Evolutionary conservation across 225 moss, liverwort and hornwort genomes (phyloP).

Genomic region (Thuidium tamariscinum): DNA sequence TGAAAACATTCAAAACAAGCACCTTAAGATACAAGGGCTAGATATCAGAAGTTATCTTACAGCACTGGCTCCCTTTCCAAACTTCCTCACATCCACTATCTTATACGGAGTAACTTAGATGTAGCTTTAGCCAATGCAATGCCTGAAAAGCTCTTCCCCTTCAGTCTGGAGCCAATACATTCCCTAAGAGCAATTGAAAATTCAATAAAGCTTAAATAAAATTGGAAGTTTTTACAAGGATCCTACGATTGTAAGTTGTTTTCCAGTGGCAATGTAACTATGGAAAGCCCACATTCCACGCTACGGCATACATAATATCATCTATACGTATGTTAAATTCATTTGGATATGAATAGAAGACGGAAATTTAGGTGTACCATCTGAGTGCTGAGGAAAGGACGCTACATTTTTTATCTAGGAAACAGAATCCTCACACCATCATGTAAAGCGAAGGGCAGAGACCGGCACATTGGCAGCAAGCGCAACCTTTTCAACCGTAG

Average conservation of each 20-base stretch:
- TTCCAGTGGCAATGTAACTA: neutral
- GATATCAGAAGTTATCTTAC: neutral
- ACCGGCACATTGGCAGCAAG: slow-evolving; percentile 41
- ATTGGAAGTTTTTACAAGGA: neutral
- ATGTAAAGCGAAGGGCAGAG: slow-evolving; percentile 27
- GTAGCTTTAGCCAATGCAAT: neutral
- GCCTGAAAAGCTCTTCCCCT: neutral
- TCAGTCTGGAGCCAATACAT: neutral
- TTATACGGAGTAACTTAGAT: too few relatives aligned
- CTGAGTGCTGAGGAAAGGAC: neutral
- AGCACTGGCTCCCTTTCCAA: neutral
- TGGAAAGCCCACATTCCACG: neutral
- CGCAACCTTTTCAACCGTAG: slow-evolving; percentile 61
- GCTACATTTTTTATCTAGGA: too few relatives aligned
- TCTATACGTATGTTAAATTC: neutral
- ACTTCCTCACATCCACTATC: neutral
- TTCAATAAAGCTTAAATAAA: neutral
- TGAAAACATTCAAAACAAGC: neutral
- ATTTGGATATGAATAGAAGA: too few relatives aligned
- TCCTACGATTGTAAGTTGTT: neutral
- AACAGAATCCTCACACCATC: neutral
- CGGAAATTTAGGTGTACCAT: neutral
- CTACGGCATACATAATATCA: too few relatives aligned
- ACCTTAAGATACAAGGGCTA: too few relatives aligned
- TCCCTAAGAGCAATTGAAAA: neutral